Evolutionary conservation across 305 asterid species (phyloP).

Genomic region (Nicotiana rustica): DNA sequence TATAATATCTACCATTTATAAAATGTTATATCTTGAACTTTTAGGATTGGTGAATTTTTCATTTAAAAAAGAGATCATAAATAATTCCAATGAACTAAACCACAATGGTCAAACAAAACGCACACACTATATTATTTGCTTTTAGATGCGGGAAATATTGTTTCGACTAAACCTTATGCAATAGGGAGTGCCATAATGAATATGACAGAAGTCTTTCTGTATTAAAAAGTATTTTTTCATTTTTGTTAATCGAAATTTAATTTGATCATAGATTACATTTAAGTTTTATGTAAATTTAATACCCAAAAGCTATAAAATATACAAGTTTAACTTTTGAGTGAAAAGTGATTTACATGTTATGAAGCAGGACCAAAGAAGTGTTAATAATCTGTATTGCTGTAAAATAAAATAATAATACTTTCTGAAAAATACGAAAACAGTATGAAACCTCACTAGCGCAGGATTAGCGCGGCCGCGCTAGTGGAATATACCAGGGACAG

Average conservation of each 20-base stretch:
- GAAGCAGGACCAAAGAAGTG: too few species aligned
- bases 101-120: neutral
- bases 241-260: neutral
- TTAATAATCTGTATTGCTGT: too few species aligned
- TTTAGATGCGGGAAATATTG: neutral
- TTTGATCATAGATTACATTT: neutral
- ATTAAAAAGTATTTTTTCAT: neutral
- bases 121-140: neutral
- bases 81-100: neutral
- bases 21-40: neutral
- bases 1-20: neutral
- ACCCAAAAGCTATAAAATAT: too few species aligned
- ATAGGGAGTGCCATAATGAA: neutral
- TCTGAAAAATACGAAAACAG: too few species aligned
- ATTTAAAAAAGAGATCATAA: neutral
- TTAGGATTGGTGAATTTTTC: neutral
- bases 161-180: neutral
- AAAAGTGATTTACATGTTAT: neutral
- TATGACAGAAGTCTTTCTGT: neutral
- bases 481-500: too few species aligned
- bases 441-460: too few species aligned
- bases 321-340: neutral
- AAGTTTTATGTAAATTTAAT: neutral
- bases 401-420: too few species aligned
- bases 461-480: too few species aligned